Evolutionary conservation across 805 yeast species (phyloP), one percentile per base, ranked within the genome.

Genomic region (Saturnispora hagleri): DNA sequence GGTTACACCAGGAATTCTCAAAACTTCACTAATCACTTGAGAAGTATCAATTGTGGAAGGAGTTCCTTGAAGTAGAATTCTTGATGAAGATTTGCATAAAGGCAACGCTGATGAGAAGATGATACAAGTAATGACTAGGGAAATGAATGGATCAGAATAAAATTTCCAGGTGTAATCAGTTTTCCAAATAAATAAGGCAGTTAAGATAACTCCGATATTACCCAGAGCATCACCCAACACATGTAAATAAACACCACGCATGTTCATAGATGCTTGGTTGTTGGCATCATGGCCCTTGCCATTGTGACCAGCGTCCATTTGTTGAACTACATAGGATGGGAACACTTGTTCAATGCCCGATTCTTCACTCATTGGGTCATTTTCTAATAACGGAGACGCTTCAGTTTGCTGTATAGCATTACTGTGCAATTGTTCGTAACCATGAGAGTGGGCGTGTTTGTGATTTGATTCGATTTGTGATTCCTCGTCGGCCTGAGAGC

Each of bases 171-270:
- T 73, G 65, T 77, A 91, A 59, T 89, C 84, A 0, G 98, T 89
- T 66, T 86, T 83, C 98, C 97, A 90, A 61, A 91, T 91, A 61
- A 91, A 84, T 35, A 91, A 56, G 3, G 98, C 99, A 2, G 97
- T 83, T 4, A 76, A 66, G 52, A 91, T 93, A 49, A 91, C 99
- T 58, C 98, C 98, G 51, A 91, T 71, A 64, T 91, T 91, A 56
- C 99, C 98, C 52, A 91, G 73, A 1, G 98, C 98, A 68, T 91
- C 99, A 44, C 98, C 98, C 59, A 93, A 56, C 12, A 93, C 99
- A 64, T 91, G 99, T 62, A 91, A 73, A 64, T 88, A 93, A 3
- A 91, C 97, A 57, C 99, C 99, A 61, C 88, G 90, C 97, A 91
- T 91, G 69, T 93, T 91, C 72, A 91, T 73, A n/a, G 96, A 86